Conservation (phyloP, 768 basidiomycete species). For the Leccinum broughii region DNA sequence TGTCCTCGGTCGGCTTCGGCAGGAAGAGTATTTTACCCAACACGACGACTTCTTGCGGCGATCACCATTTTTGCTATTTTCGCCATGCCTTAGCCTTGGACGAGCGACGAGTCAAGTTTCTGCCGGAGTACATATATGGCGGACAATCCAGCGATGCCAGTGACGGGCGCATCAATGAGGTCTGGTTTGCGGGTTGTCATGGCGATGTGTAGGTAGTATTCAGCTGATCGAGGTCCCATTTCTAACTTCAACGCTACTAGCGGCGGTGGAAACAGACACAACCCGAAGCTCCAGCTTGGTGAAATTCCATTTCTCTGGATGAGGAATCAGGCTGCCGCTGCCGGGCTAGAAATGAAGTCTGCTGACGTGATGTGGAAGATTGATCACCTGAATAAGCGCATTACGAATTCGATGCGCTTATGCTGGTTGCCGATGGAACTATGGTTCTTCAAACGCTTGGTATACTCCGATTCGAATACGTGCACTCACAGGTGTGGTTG, state of each 20-base stretch:
- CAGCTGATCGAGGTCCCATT: not conserved
- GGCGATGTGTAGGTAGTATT: constrained; percentile 36
- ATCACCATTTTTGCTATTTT: constrained; percentile 39
- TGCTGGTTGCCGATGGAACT: constrained; percentile 28
- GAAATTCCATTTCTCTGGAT: constrained; percentile 33
- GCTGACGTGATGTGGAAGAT: constrained; percentile 30
- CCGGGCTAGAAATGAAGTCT: constrained; percentile 22
- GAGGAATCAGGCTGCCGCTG: constrained; percentile 29
- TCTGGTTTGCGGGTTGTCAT: constrained; percentile 45
- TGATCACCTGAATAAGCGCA: constrained; percentile 27
- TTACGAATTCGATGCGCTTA: constrained; percentile 16
- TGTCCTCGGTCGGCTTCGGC: constrained; percentile 44
- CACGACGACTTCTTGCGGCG: constrained; percentile 27
- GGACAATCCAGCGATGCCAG: constrained; percentile 14
- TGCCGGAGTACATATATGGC: constrained; percentile 42
- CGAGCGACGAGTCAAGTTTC: constrained; percentile 47
- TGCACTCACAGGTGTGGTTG: constrained; percentile 20
- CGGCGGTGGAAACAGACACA: constrained; percentile 29
- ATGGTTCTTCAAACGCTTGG: constrained; percentile 23
- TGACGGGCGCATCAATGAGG: constrained; percentile 36
- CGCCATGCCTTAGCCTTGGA: constrained; percentile 50
- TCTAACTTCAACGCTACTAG: constrained; percentile 7
- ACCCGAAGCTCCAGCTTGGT: constrained; percentile 27
- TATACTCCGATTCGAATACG: constrained; percentile 27
- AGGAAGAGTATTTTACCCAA: constrained; percentile 31